Evolutionary conservation across 305 asterid species (phyloP).

Genomic region (Plantago coronopus): DNA sequence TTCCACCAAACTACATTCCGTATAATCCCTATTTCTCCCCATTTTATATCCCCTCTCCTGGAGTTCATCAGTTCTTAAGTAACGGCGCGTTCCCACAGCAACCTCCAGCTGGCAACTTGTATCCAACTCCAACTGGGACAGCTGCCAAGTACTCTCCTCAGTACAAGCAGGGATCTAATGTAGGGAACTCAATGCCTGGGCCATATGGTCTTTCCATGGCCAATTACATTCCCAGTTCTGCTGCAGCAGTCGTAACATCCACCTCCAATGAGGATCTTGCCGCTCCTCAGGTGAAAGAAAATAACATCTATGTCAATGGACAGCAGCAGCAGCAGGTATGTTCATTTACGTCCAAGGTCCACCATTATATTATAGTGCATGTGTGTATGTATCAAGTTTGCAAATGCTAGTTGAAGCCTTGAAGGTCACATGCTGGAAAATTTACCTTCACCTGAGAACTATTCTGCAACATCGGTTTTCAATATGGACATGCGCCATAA

Average conservation of each 20-base stretch:
- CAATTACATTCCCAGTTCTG: constrained; percentile 58
- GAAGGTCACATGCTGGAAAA: too few relatives aligned
- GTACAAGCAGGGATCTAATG: constrained; percentile 70
- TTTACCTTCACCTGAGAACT: not conserved
- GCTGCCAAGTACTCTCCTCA: constrained; percentile 75
- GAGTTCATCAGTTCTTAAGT: constrained; percentile 74
- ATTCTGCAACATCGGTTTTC: constrained; percentile 6
- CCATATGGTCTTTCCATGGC: constrained; percentile 65
- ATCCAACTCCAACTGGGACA: constrained; percentile 68
- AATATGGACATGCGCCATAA: not conserved
- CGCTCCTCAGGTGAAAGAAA: constrained; percentile 67
- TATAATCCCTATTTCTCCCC: constrained; percentile 82
- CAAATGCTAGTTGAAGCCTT: too few relatives aligned
- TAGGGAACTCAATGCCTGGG: constrained; percentile 60
- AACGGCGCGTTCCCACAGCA: constrained; percentile 80
- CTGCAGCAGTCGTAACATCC: constrained; percentile 57
- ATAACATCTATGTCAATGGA: constrained; percentile 49
- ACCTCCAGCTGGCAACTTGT: constrained; percentile 65
- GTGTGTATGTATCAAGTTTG: too few relatives aligned
- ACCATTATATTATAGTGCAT: too few relatives aligned
- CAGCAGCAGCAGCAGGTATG: constrained; percentile 96
- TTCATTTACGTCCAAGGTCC: constrained; percentile 1
- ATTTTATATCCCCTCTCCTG: constrained; percentile 61
- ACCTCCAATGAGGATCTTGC: constrained; percentile 67
- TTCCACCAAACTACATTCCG: constrained; percentile 71